phyloP scores from a whole-genome alignment of 2,329 filamentous ascomycete genomes.

The Pseudogymnoascus sp. region DNA sequence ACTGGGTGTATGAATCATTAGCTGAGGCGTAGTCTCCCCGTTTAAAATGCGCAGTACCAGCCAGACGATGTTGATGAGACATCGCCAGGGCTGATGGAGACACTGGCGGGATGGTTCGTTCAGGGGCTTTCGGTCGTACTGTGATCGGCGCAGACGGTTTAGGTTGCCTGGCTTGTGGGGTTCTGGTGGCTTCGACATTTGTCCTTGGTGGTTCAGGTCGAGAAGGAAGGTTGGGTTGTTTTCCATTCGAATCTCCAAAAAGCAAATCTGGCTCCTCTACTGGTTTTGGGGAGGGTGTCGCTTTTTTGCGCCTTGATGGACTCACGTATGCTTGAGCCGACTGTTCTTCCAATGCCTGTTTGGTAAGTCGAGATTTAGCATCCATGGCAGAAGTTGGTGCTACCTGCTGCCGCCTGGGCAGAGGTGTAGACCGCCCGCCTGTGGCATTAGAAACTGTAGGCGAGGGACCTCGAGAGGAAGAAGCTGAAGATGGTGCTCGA shows the following conservation, averaged over 20 bases:
- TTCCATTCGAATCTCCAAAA: slow-evolving; percentile 35
- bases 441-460: slow-evolving; percentile 40
- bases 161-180: slow-evolving; percentile 34
- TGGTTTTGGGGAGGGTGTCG: slow-evolving; percentile 33
- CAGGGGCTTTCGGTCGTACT: slow-evolving; percentile 39
- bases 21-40: slow-evolving; percentile 86
- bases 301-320: slow-evolving; percentile 70
- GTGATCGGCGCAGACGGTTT: slow-evolving; percentile 39
- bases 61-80: slow-evolving; percentile 70
- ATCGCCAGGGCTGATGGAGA: slow-evolving; percentile 62
- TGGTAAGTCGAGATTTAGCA: slow-evolving; percentile 57
- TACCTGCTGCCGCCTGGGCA: slow-evolving; percentile 54
- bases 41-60: slow-evolving; percentile 86
- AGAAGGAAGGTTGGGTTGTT: slow-evolving; percentile 15
- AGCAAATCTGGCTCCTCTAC: slow-evolving; percentile 56
- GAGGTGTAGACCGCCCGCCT: slow-evolving; percentile 36
- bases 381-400: slow-evolving; percentile 36
- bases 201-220: slow-evolving; percentile 25
- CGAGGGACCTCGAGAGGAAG: slow-evolving; percentile 40
- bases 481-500: slow-evolving; percentile 16
- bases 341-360: slow-evolving; percentile 71
- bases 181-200: slow-evolving; percentile 29
- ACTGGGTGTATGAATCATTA: slow-evolving; percentile 72
- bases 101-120: slow-evolving; percentile 53
- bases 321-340: slow-evolving; percentile 80